Conservation (phyloP, 345 rosid species). For the Lepidium aucheri region DNA sequence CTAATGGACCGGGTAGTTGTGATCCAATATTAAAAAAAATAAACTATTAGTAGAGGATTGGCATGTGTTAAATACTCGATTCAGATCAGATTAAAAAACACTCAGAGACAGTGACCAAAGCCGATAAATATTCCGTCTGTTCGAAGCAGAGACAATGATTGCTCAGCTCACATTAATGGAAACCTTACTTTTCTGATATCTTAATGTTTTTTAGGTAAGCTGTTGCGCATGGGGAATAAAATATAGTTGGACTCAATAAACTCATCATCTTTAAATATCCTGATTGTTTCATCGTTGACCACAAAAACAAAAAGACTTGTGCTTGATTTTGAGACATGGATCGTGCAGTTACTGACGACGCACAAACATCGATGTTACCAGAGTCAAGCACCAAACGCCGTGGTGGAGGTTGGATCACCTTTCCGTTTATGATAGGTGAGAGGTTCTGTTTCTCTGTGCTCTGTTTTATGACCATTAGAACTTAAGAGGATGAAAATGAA, state of each 20-base stretch:
- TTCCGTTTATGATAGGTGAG: conserved; percentile 43
- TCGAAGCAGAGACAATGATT: too few relatives aligned
- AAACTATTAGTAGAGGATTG: too few relatives aligned
- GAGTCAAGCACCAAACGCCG: conserved; percentile 17
- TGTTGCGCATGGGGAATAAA: conserved; percentile 17
- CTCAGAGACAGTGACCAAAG: too few relatives aligned
- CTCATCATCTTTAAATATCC: background rate
- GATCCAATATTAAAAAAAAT: too few relatives aligned
- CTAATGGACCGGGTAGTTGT: too few relatives aligned
- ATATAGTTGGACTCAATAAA: background rate
- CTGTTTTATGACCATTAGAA: background rate
- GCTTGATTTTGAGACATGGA: background rate
- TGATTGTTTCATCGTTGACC: background rate
- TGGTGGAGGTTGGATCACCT: conserved; percentile 36
- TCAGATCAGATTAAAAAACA: too few relatives aligned
- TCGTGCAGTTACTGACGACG: background rate
- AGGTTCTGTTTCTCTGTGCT: background rate
- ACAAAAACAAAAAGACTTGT: too few relatives aligned
- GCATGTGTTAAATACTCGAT: too few relatives aligned
- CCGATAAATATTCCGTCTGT: too few relatives aligned
- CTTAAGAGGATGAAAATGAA: background rate
- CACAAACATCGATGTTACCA: conserved; percentile 1
- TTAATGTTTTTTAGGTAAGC: too few relatives aligned
- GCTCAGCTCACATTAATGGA: too few relatives aligned
- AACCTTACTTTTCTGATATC: too few relatives aligned